Base-by-base conservation (phyloP, 371 early-diverging fungal species). In the Mycotypha africana region DNA sequence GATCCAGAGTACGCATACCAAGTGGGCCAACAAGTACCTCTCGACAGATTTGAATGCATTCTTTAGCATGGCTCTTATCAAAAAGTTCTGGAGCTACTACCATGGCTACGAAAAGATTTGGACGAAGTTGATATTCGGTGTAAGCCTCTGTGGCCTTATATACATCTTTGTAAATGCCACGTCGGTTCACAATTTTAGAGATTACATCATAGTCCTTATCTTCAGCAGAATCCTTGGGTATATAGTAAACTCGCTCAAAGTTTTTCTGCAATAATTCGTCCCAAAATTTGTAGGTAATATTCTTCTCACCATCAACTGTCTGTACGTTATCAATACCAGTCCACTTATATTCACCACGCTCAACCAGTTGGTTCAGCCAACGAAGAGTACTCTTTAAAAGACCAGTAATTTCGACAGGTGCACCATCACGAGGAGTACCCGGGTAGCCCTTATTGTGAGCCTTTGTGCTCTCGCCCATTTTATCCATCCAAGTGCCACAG, bases 401-500 rank as follows among this genome's bases (percentile, higher is more conserved):
- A 11, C 94, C 97, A 23, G 88, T 85, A 49, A 98, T 92, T 67
- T 98, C 97, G 17, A 95, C 71, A 16, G 81, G 84, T 0, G 93
- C 90, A 26, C 98, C 97, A 59, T 98, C 95, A 25, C 97, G 81
- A 25, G 97, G 91, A 2, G 95, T 96, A 0, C 92, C 92, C 0
- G 97, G 98, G 23, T 84, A 56, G 1, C 98, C 98, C 39, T 82
- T 81, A 32, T 79, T 95, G 7, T 89, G 87, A 2, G 98, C 97
- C 67, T 89, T 92, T 23, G 70, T 79, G 19, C 90, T 91, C 56
- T 93, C 93, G 9, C 98, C 98, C 95, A 95, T 97, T 76, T 96
- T 97, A 70, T 97, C 98, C 97, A 97, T 96, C 98, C 97, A 98
- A 0, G 96, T 97, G 25, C 98, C 97, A 55, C 97, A 98, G 66